Conservation (phyloP, 2,329 filamentous ascomycete genomes). For the Monilinia fructicola region DNA sequence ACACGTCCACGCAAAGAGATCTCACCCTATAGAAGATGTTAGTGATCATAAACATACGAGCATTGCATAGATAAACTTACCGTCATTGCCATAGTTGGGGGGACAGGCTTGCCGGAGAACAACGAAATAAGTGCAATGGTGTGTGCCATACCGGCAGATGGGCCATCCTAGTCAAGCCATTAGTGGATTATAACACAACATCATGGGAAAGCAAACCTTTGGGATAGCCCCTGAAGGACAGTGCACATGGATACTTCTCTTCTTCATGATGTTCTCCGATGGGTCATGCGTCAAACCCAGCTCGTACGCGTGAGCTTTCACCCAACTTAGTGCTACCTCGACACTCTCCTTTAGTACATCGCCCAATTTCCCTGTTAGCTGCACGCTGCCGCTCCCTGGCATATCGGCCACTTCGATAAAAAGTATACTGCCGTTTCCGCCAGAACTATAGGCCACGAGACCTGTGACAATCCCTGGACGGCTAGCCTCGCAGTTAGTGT, state of each 20-base stretch:
- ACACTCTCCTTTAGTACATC: constrained; percentile 97
- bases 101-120: constrained; percentile 81
- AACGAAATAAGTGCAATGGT: constrained; percentile 90
- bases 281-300: constrained; percentile 79
- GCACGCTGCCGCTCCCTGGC: constrained; percentile 87
- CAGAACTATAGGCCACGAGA: constrained; percentile 89
- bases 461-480: constrained; percentile 93
- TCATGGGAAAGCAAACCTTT: constrained; percentile 69
- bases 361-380: constrained; percentile 93
- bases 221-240: constrained; percentile 93
- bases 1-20: constrained; percentile 83
- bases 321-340: constrained; percentile 94
- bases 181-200: constrained; percentile 21
- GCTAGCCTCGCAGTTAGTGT: constrained; percentile 41
- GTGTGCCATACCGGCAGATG: constrained; percentile 86
- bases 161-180: constrained; percentile 65
- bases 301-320: constrained; percentile 92
- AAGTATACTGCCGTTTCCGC: constrained; percentile 90
- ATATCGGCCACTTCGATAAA: constrained; percentile 99
- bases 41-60: constrained; percentile 26
- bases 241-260: constrained; percentile 90
- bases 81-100: constrained; percentile 94
- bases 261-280: constrained; percentile 92
- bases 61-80: constrained; percentile 46
- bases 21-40: constrained; percentile 48